Evolutionary conservation across 148 eudicot genomes (phyloP).

Genomic region (Rhododendron vialii): DNA sequence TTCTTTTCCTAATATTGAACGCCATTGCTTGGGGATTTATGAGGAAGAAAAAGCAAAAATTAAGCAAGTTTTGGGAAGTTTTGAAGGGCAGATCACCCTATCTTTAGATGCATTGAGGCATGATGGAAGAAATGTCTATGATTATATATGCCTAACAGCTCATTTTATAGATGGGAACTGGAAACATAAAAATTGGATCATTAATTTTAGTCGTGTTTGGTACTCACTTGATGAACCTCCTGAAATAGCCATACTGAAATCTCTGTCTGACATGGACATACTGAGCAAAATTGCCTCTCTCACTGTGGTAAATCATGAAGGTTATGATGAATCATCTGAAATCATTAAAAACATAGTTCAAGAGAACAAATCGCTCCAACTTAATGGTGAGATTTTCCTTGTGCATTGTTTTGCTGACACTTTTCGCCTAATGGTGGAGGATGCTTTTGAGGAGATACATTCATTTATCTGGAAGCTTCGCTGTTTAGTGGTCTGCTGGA

Average conservation of each 20-base stretch:
- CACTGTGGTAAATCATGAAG: not conserved
- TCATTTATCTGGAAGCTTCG: not conserved
- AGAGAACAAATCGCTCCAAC: not conserved
- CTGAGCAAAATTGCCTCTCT: not conserved
- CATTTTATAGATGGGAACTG: conserved; percentile 1
- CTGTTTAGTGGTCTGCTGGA: not conserved
- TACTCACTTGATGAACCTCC: not conserved
- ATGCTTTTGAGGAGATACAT: not conserved
- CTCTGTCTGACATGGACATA: not conserved
- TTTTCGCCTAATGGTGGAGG: not conserved
- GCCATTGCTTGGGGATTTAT: not conserved
- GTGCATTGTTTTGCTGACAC: not conserved
- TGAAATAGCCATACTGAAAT: not conserved
- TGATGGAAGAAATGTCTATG: not conserved
- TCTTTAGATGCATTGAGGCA: not conserved
- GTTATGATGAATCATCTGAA: not conserved
- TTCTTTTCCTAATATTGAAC: not conserved
- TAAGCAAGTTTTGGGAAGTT: not conserved
- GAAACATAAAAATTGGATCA: not conserved
- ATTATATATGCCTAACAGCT: not conserved
- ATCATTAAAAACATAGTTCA: not conserved
- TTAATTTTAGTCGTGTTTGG: not conserved
- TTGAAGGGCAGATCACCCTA: not conserved
- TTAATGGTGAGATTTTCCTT: not conserved
- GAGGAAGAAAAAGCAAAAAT: not conserved